Conservation (phyloP, 2,329 filamentous ascomycete species). For the Teratosphaeria zuluensis region DNA sequence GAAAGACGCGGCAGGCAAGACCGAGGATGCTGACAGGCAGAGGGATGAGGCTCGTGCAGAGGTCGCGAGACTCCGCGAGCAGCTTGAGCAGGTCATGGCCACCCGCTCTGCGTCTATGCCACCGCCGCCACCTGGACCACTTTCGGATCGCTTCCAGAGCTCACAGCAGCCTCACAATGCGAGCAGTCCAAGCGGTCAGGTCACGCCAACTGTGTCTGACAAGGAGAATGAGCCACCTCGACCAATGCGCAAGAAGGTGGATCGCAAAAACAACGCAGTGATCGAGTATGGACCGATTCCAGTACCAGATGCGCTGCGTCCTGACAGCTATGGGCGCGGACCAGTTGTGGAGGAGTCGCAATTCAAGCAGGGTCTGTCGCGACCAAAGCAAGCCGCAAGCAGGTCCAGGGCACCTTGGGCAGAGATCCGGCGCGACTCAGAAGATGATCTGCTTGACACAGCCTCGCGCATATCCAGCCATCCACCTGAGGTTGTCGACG, state of each 20-base stretch:
- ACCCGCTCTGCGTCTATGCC: background rate
- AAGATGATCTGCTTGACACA: slow-evolving; percentile 4
- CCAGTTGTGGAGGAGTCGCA: slow-evolving; percentile 11
- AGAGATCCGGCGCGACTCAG: background rate
- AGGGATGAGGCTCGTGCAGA: slow-evolving; percentile 4
- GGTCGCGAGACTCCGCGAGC: slow-evolving; percentile 2
- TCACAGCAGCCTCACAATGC: background rate
- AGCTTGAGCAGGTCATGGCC: slow-evolving; percentile 1
- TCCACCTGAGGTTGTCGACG: slow-evolving; percentile 1
- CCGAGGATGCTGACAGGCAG: slow-evolving; percentile 5
- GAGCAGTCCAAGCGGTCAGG: background rate
- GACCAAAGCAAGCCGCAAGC: background rate
- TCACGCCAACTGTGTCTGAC: slow-evolving; percentile 4
- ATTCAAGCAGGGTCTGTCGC: background rate
- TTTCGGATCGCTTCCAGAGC: background rate
- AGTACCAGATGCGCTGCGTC: slow-evolving; percentile 4
- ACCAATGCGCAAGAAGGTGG: slow-evolving; percentile 3
- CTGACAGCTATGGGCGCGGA: background rate
- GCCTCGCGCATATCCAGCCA: background rate
- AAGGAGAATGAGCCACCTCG: slow-evolving; percentile 7
- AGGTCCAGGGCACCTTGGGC: background rate
- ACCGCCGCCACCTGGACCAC: background rate
- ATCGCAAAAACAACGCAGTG: slow-evolving; percentile 1
- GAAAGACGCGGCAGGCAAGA: background rate
- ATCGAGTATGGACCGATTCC: slow-evolving; percentile 3